Base-by-base conservation (phyloP, 2,329 filamentous ascomycete species). In the Diaporthe velutina region DNA sequence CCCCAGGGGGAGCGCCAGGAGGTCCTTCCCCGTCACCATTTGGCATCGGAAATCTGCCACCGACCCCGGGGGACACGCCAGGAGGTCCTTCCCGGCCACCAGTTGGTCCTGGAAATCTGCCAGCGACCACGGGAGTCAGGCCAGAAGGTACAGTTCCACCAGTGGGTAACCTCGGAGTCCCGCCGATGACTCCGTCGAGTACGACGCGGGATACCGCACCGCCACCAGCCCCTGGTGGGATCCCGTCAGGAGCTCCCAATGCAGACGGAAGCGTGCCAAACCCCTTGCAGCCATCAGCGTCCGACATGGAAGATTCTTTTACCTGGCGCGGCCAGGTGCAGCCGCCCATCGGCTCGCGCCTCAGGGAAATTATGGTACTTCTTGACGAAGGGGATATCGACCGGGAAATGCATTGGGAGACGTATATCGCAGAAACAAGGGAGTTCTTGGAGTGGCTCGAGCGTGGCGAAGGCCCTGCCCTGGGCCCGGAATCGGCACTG, bases 341-440 rank as follows among this genome's bases (percentile, higher is more conserved):
- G 71, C 83, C 83, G 33, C 80, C 81, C 1, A 71, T 83, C 9
- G 80, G 79, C 42, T 73, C 78, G 38, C 81, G 82, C 3, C 79
- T 86, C 40, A 42, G 78, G 52, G 79, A 82, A 50, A 74, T 80
- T n/a, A 76, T 79, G 52, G 86, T 85, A 76, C 91, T 88, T 75
- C 85, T 91, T 30, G 79, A 84, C 4, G 87, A 89, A 40, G 85
- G 88, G 75, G 87, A 90, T 76, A 78, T 80, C 8, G 83, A 86
- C 73, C 83, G 85, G 22, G 84, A 83, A 73, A 58, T 81, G 1
- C 77, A 82, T 57, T 90, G 87, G 83, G 78, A 83, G 2, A 64
- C 75, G 15, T 84, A 85, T 68, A 79, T 84, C 10, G 78, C 76
- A 28, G 84, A 83, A 73, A 79, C 87, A 17, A 78, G 78, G 25